Conservation (phyloP, 1,284 basidiomycete genomes). For the Apiotrichum veenhuisii region DNA sequence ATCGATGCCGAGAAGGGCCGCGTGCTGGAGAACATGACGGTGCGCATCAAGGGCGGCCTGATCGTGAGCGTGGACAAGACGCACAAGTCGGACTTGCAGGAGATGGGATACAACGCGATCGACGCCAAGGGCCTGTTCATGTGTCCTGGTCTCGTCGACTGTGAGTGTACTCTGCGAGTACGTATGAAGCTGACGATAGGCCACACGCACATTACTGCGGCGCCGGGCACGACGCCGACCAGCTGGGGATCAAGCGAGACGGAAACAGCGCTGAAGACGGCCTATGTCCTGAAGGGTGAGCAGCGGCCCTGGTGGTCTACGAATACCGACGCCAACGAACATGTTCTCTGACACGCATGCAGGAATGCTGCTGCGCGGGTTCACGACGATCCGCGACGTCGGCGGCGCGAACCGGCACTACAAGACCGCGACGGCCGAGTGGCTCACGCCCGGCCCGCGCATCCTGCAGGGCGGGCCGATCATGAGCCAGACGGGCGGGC, state of each 20-base stretch:
- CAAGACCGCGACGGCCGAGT: conserved; percentile 19
- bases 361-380: conserved; percentile 53
- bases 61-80: conserved; percentile 36
- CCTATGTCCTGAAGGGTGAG: conserved; percentile 47
- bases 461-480: conserved; percentile 14
- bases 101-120: conserved; percentile 28
- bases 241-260: conserved; percentile 31
- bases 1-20: conserved; percentile 26
- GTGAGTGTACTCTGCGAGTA: conserved; percentile 11
- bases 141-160: conserved; percentile 48
- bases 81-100: conserved; percentile 18
- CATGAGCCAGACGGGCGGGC: conserved; percentile 19
- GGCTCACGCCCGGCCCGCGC: conserved; percentile 21
- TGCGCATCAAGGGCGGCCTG: conserved; percentile 43
- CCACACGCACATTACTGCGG: conserved; percentile 55
- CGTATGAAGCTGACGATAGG: conserved; percentile 21
- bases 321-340: too few species aligned
- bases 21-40: conserved; percentile 31
- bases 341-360: background rate
- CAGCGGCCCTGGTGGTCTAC: too few species aligned
- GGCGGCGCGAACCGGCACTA: conserved; percentile 21
- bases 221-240: conserved; percentile 39
- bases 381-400: conserved; percentile 54
- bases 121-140: conserved; percentile 50
- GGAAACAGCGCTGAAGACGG: conserved; percentile 47